phyloP scores from a whole-genome alignment of 768 basidiomycete genomes.

The Collybia sordida region DNA sequence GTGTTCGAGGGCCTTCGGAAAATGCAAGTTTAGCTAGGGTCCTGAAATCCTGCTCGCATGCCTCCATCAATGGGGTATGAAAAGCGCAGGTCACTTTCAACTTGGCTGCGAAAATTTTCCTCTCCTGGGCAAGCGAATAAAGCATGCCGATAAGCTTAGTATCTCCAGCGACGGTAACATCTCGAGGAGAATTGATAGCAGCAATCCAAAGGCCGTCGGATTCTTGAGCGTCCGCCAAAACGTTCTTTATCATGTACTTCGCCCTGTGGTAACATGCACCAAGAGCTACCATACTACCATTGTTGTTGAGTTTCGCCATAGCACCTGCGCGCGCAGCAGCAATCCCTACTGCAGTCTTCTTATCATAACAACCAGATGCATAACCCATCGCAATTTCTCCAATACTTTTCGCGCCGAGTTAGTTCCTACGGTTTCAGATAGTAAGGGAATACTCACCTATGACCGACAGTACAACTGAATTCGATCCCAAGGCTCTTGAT shows the following conservation, averaged over 20 bases:
- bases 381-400: slow-evolving; percentile 4
- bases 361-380: not conserved
- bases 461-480: slow-evolving; percentile 1
- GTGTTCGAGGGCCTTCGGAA: not conserved
- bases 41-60: not conserved
- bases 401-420: not conserved
- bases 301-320: not conserved
- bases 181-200: not conserved
- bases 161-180: not conserved
- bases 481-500: slow-evolving; percentile 5
- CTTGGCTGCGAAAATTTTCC: not conserved
- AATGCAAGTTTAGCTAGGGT: not conserved
- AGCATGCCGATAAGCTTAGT: not conserved
- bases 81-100: not conserved
- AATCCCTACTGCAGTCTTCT: not conserved
- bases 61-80: slow-evolving; percentile 1
- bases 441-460: not conserved
- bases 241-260: not conserved
- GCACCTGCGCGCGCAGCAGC: not conserved
- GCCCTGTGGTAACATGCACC: not conserved
- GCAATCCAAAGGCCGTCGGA: not conserved
- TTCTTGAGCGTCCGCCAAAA: not conserved
- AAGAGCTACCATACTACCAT: slow-evolving; percentile 1
- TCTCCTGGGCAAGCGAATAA: not conserved
- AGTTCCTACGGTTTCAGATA: too few species aligned